Evolutionary conservation across 2,329 filamentous ascomycete species (phyloP).

Genomic region (Verticillium nonalfalfae): DNA sequence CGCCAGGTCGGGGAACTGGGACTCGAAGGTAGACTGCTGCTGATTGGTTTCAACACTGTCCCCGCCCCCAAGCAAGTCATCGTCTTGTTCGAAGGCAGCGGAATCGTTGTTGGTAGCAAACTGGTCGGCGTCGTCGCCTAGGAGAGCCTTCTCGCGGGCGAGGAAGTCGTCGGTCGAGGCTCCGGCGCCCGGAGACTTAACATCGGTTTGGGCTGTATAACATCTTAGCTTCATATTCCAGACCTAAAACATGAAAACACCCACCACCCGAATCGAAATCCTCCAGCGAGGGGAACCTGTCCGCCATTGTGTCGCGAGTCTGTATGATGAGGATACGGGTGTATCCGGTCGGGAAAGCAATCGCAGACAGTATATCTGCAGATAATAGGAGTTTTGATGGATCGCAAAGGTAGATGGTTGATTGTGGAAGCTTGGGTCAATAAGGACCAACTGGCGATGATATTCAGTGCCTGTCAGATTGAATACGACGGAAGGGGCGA

Average conservation of each 20-base stretch:
- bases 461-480: neutral
- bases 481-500: neutral
- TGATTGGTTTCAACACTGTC: conserved; percentile 38
- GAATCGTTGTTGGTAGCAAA: conserved; percentile 75
- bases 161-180: conserved; percentile 77
- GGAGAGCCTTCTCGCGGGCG: conserved; percentile 78
- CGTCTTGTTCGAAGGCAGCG: conserved; percentile 56
- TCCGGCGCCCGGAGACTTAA: conserved; percentile 49
- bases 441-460: neutral
- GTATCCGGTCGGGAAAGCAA: neutral
- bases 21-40: conserved; percentile 61
- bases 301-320: conserved; percentile 51
- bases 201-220: conserved; percentile 59
- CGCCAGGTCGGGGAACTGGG: conserved; percentile 79
- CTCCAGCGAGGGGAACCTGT: conserved; percentile 73
- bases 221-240: conserved; percentile 4
- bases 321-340: neutral
- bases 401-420: neutral
- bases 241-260: conserved; percentile 10
- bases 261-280: conserved; percentile 65
- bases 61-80: conserved; percentile 66
- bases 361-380: neutral
- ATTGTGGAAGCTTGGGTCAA: neutral
- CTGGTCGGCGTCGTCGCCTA: conserved; percentile 89
- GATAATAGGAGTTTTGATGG: neutral